phyloP scores from a whole-genome alignment of 2,329 filamentous ascomycete species.

The Phaeoacremonium minimum region DNA sequence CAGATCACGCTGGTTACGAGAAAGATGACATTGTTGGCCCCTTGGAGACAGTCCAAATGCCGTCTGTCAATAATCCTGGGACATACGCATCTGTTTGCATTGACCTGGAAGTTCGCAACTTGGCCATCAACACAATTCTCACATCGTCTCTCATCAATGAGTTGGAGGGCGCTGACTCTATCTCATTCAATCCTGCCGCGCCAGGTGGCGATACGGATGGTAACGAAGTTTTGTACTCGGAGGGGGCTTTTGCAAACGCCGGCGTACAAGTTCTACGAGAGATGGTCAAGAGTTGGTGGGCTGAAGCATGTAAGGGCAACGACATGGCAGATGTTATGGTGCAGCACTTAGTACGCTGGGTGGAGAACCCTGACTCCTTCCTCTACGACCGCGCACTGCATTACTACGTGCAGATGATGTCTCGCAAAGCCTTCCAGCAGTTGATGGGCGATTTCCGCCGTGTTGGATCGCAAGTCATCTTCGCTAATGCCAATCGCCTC shows the following conservation, averaged over 20 bases:
- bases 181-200: conserved; percentile 76
- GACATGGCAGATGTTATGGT: conserved; percentile 98
- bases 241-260: conserved; percentile 89
- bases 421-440: conserved; percentile 92
- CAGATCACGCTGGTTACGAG: conserved; percentile 95
- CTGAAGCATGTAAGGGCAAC: conserved; percentile 83
- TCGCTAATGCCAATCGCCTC: conserved; percentile 83
- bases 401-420: conserved; percentile 99
- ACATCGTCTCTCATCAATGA: conserved; percentile 97
- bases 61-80: conserved; percentile 85
- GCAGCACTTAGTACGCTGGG: conserved; percentile 95
- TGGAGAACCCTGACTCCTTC: conserved; percentile 87
- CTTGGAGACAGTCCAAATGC: conserved; percentile 86
- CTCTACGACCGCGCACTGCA: conserved; percentile 92
- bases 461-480: conserved; percentile 93
- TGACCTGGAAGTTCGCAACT: conserved; percentile 87
- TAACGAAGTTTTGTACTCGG: conserved; percentile 69
- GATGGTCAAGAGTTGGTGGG: conserved; percentile 99
- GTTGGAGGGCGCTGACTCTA: conserved; percentile 81
- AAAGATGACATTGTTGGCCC: conserved; percentile 82
- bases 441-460: conserved; percentile 95
- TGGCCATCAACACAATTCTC: conserved; percentile 96
- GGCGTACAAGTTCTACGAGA: conserved; percentile 87
- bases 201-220: conserved; percentile 59
- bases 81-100: conserved; percentile 96